These are phyloP conservation scores for Beauveria bassiana DNA, from an alignment of 2,329 filamentous ascomycete species.

Conservation along the genomic window DNA sequence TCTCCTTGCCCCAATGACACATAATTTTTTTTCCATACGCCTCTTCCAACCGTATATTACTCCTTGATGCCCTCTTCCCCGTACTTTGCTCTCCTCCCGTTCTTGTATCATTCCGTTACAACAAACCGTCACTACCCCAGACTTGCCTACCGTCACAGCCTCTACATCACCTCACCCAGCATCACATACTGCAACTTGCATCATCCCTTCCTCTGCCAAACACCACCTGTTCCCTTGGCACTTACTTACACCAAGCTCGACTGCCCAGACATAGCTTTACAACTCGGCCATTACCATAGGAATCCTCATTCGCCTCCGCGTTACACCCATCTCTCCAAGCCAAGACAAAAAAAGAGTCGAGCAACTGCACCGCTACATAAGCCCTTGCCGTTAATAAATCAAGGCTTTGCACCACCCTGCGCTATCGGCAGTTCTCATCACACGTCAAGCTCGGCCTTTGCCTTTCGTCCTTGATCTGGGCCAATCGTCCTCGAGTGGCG, in stretches of 20 bases:
- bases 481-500: conserved; percentile 4
- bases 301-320: not conserved
- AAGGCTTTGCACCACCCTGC: not conserved
- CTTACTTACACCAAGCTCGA: no score
- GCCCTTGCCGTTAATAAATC: not conserved
- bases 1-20: not conserved
- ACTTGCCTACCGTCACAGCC: not conserved
- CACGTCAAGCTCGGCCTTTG: not conserved
- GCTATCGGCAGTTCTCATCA: not conserved
- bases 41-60: conserved; percentile 1
- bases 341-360: no score
- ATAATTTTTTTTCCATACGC: not conserved
- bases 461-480: not conserved
- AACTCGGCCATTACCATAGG: not conserved
- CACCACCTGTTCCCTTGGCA: not conserved
- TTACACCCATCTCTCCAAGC: not conserved
- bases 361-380: not conserved
- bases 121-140: not conserved
- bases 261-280: not conserved
- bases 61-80: conserved; percentile 6
- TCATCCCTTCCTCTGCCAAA: not conserved
- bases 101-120: not conserved
- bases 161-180: not conserved
- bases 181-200: not conserved
- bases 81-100: not conserved